phyloP scores from a whole-genome alignment of 2,329 filamentous ascomycete species.

The Diaporthe vexans region DNA sequence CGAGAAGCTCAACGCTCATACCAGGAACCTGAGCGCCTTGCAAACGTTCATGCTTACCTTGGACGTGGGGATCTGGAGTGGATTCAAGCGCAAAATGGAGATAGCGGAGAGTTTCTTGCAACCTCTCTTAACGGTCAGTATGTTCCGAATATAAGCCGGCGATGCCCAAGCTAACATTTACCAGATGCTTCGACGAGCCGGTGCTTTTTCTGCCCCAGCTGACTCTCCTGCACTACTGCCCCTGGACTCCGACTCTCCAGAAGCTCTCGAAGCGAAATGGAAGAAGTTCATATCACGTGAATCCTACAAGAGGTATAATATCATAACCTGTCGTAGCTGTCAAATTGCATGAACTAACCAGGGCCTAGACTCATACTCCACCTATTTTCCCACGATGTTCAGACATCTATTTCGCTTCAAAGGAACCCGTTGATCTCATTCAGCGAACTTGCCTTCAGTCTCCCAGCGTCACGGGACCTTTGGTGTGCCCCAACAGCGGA shows the following conservation, averaged over 20 bases:
- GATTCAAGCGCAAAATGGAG: constrained; percentile 71
- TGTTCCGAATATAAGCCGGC: too few relatives aligned
- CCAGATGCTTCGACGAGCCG: constrained; percentile 65
- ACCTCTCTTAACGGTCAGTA: constrained; percentile 60
- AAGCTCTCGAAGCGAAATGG: constrained; percentile 47
- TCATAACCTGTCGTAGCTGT: not conserved
- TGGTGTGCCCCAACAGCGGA: constrained; percentile 47
- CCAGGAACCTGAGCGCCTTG: constrained; percentile 64
- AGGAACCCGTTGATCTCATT: constrained; percentile 46
- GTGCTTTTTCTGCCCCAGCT: constrained; percentile 46
- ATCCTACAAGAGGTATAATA: constrained; percentile 47
- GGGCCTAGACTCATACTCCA: constrained; percentile 46
- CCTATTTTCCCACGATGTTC: constrained; percentile 47
- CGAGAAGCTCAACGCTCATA: constrained; percentile 63
- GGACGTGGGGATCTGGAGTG: constrained; percentile 70
- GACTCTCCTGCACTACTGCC: constrained; percentile 44
- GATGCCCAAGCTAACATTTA: constrained; percentile 32
- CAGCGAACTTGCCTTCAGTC: constrained; percentile 46
- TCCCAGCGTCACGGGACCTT: constrained; percentile 47
- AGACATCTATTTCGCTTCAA: constrained; percentile 47
- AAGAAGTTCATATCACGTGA: constrained; percentile 47
- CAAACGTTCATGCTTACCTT: constrained; percentile 65
- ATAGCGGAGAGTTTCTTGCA: constrained; percentile 70
- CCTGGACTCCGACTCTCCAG: constrained; percentile 43
- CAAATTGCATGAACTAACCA: constrained; percentile 3